Base-by-base conservation (phyloP, 148 eudicot species). In the Rhododendron vialii region DNA sequence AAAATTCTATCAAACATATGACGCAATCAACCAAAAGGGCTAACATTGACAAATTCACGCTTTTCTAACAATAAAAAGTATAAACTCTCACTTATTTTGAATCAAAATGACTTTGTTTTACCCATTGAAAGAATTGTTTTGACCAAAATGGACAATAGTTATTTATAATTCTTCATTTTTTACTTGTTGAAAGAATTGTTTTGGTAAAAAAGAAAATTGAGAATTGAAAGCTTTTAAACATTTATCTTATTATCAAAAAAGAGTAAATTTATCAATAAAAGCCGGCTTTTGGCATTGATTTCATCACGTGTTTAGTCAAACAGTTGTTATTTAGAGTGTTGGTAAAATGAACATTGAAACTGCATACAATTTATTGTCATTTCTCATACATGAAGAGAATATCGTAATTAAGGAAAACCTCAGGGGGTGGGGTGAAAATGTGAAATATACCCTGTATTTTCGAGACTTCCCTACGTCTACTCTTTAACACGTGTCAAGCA, bases 401-500 rank as follows among this genome's bases (percentile, higher is more conserved):
- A 18, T 59, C 26, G 3, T 59, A 59, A 59, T 59, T 59, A 20
- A 59, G 10, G 2, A 59, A 20, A 59, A 12, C n/a, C 10, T 6
- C 10, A 9, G 65, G 63, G 22, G 63, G 45, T 13, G 57, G 57
- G 61, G 18, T 59, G 65, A 22, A 6, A 3, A 5, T 55, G 61
- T 17, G 3, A 55, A 3, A 2, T 50, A 2, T 17, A 7, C 26
- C 17, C 3, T 28, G 4, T 11, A 67, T 28, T 26, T 26, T 65
- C 9, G 0, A 10, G 33, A n/a, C 14, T 65, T 65, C 71, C 71
- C 17, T 30, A 33, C 33, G 8, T 71, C 2, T 36, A 74, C 57
- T 67, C 80, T 35, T 74, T 79, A 17, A 75, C 86, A 84, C 86
- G 86, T 75, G 86, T 24, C 81, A 74, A 51, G 67, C 48, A 73